Evolutionary conservation across 257 asterid genomes (phyloP).

Genomic region (Fraxinus quadrangulata): DNA sequence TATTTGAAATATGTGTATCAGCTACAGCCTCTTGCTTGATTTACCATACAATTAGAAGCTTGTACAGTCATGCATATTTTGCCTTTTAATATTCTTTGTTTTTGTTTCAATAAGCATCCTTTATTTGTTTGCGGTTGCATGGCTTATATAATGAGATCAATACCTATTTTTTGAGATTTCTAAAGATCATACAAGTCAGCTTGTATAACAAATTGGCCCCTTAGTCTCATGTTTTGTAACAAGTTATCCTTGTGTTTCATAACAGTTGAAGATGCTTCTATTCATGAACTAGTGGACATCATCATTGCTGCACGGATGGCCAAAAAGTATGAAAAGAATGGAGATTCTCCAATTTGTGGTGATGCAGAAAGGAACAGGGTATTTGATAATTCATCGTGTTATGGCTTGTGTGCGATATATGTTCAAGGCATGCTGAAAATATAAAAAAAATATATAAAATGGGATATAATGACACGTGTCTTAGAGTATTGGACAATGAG

Average conservation of each 20-base stretch:
- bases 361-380: constrained; percentile 57
- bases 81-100: not conserved
- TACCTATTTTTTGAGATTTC: not conserved
- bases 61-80: constrained; percentile 8
- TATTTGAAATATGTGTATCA: not conserved
- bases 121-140: constrained; percentile 1
- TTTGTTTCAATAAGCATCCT: constrained; percentile 15
- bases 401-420: not conserved
- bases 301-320: constrained; percentile 85
- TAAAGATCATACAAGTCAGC: not conserved
- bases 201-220: constrained; percentile 12
- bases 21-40: constrained; percentile 1
- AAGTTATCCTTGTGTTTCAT: constrained; percentile 29
- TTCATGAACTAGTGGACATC: constrained; percentile 67
- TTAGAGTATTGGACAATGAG: not conserved
- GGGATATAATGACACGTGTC: not conserved
- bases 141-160: not conserved
- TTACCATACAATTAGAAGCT: constrained; percentile 12
- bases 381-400: constrained; percentile 14
- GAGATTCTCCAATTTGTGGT: constrained; percentile 32
- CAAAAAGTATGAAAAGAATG: constrained; percentile 57
- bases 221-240: constrained; percentile 14
- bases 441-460: not conserved
- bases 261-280: constrained; percentile 66
- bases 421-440: not conserved